These are phyloP conservation scores for Acacia confusa DNA, from an alignment of 306 rosid species.

Conservation along the genomic window DNA sequence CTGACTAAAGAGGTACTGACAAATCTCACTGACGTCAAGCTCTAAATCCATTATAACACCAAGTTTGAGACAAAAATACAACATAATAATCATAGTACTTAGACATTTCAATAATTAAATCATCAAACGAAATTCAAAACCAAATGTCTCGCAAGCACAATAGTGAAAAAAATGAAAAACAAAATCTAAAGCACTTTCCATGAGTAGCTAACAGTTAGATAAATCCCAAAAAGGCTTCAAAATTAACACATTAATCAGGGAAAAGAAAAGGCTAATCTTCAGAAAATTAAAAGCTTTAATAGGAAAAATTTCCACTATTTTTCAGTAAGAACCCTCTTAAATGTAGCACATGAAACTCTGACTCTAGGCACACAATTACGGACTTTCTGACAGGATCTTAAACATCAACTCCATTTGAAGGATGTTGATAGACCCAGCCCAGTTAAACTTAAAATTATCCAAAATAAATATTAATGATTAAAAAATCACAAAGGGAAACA, in stretches of 20 bases:
- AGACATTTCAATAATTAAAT: conserved; percentile 30
- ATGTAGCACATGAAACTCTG: not conserved
- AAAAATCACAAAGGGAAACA: not conserved
- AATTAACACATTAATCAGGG: not conserved
- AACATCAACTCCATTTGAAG: not conserved
- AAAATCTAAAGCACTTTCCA: conserved; percentile 6
- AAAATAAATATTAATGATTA: not conserved
- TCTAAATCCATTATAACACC: conserved; percentile 53
- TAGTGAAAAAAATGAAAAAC: conserved; percentile 4
- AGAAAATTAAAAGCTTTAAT: not conserved
- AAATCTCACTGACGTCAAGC: conserved; percentile 79
- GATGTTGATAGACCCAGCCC: not conserved
- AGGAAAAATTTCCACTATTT: not conserved
- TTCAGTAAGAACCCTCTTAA: not conserved
- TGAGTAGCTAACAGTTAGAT: not conserved
- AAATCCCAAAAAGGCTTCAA: not conserved
- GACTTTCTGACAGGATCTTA: not conserved
- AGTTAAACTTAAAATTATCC: not conserved
- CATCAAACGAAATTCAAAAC: not conserved
- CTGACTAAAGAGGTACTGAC: conserved; percentile 69
- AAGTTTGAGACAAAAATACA: conserved; percentile 21
- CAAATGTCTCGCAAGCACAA: conserved; percentile 26
- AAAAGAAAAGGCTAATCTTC: conserved; percentile 1
- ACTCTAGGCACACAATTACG: not conserved
- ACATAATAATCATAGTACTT: not conserved